These are phyloP conservation scores for Mollisiaceae sp. DNA, from an alignment of 2,329 filamentous ascomycete genomes.

Conservation along the genomic window DNA sequence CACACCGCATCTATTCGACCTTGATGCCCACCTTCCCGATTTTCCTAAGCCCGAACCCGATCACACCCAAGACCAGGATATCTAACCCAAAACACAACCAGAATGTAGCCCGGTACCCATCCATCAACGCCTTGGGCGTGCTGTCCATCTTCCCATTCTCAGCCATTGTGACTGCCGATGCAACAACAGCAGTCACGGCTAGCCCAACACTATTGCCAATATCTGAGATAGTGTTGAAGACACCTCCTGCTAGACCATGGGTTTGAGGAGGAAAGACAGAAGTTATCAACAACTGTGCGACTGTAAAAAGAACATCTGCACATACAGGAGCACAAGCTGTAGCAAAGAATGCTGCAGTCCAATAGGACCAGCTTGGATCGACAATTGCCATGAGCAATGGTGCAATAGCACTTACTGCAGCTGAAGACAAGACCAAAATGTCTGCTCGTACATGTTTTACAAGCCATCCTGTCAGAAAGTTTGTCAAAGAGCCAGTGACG, in stretches of 20 bases:
- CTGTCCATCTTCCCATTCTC: conserved; percentile 33
- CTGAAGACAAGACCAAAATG: conserved; percentile 47
- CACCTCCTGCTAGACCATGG: conserved; percentile 63
- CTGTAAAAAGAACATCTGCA: conserved; percentile 58
- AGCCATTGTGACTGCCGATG: conserved; percentile 49
- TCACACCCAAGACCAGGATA: conserved; percentile 44
- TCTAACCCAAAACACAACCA: conserved; percentile 57
- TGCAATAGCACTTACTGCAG: conserved; percentile 44
- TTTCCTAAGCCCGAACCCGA: conserved; percentile 47
- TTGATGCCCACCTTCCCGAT: conserved; percentile 49
- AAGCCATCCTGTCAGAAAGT: conserved; percentile 52
- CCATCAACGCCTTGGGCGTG: conserved; percentile 45
- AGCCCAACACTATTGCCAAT: conserved; percentile 60
- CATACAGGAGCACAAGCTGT: conserved; percentile 47
- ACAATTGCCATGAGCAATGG: conserved; percentile 53
- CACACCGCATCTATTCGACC: background rate
- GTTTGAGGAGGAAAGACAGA: conserved; percentile 58
- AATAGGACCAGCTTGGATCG: conserved; percentile 52
- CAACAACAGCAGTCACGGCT: conserved; percentile 55
- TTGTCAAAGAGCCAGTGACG: conserved; percentile 47
- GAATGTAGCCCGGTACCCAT: conserved; percentile 57
- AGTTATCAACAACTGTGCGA: conserved; percentile 59
- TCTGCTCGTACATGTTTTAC: conserved; percentile 52
- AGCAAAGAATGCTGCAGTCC: conserved; percentile 51
- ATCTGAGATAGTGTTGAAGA: conserved; percentile 64